Evolutionary conservation across 352 stramenopile genomes (phyloP), one percentile per base, ranked within the genome.

Genomic region (Pythium sukuiense): DNA sequence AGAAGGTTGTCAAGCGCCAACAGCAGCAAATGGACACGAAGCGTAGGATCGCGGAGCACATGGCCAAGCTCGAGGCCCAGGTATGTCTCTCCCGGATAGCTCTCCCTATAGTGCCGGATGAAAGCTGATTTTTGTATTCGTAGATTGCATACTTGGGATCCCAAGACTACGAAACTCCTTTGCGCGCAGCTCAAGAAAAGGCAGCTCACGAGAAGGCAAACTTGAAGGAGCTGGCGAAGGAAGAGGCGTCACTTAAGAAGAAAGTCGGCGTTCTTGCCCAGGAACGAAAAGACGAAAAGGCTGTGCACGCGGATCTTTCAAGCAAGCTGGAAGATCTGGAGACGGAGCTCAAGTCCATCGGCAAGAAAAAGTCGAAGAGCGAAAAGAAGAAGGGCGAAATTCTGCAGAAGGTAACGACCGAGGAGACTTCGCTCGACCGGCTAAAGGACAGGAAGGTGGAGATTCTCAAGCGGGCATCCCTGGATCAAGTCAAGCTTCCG

Each of bases 401-500:
- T 26, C 71, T 97, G 56, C 96, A 98, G 67, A 77, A 82, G 49
- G 88, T 99, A 5, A 77, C 85, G 27, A 72, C 77, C 0, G 87
- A 98, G 68, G 97, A 99, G 61, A 92, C 88, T 18, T 80, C 89
- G 9, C 72, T 99, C 8, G 95, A 98, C 48, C 81, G 85, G 2
- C 67, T 99, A 20, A 97, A 95, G 59, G 93, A 98, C 59, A 93
- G 97, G 70, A 94, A 98, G 35, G 81, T 92, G 18, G 96, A 99
- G 70, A 97, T 98, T 55, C 80, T 99, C 13, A 97, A 98, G 66
- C 96, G 96, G 35, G 95, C 96, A 8, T 88, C 90, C 29, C 76
- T 99, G 30, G 97, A 99, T 59, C 94, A 99, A 79, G 87, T 99
- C 1, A 88, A 90, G 46, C 56, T 99, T 6, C 96, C 95, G 20